Percentiles rank a stretch among this genome's conserved stretches.
phyloP scores from a whole-genome alignment of 768 basidiomycete species.

The Cystofilobasidium bisporidii region DNA sequence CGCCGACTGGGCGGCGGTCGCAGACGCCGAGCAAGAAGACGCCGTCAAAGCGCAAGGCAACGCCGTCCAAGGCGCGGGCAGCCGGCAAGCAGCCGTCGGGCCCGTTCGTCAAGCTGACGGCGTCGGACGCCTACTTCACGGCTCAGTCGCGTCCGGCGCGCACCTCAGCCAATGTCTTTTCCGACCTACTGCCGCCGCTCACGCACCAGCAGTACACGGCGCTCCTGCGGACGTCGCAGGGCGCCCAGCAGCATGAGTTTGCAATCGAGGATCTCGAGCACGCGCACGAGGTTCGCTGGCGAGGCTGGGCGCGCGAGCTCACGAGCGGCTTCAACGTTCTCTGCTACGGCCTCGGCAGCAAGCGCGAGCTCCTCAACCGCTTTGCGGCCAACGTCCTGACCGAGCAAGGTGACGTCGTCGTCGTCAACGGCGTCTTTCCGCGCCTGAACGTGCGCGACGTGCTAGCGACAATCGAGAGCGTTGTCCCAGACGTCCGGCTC shows the following conservation, averaged over 20 bases:
- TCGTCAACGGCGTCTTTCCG: constrained; percentile 70
- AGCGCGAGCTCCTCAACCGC: constrained; percentile 61
- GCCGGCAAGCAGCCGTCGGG: constrained; percentile 5
- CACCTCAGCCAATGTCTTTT: constrained; percentile 73
- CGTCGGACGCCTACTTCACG: constrained; percentile 79
- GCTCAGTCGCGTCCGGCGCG: constrained; percentile 38
- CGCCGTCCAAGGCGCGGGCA: neutral
- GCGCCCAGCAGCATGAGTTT: constrained; percentile 29
- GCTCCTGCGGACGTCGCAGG: constrained; percentile 36
- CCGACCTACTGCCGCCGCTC: constrained; percentile 60
- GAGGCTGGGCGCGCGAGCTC: constrained; percentile 62
- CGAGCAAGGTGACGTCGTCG: constrained; percentile 58
- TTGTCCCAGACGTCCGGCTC: constrained; percentile 12
- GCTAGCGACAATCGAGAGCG: constrained; percentile 37
- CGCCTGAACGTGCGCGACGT: constrained; percentile 60
- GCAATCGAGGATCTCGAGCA: constrained; percentile 32
- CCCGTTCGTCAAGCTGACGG: constrained; percentile 50
- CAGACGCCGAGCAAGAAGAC: neutral
- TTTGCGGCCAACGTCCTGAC: constrained; percentile 56
- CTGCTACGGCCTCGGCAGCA: constrained; percentile 84
- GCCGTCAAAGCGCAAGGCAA: constrained; percentile 2
- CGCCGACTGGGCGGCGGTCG: neutral
- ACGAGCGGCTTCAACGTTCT: constrained; percentile 69
- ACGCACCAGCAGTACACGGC: constrained; percentile 51
- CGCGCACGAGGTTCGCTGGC: constrained; percentile 37